These are phyloP conservation scores for Penicillium sumatraense DNA, from an alignment of 2,329 filamentous ascomycete genomes.

Conservation along the genomic window DNA sequence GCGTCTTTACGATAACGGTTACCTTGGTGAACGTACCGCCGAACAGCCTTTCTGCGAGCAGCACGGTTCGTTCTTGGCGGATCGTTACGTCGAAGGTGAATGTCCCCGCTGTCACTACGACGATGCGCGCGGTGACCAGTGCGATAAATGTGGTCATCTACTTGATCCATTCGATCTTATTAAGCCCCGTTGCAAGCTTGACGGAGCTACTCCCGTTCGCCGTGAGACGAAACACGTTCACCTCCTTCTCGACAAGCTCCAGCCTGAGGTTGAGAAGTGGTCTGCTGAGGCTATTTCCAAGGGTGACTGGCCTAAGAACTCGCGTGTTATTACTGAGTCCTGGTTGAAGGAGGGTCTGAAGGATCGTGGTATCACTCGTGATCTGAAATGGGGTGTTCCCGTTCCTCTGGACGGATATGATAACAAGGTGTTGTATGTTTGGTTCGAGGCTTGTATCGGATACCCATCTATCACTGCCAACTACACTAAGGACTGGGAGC, in stretches of 20 bases:
- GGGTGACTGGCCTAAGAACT: slow-evolving; percentile 58
- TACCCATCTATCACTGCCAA: slow-evolving; percentile 94
- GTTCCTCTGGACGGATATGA: slow-evolving; percentile 66
- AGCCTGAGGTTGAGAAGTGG: slow-evolving; percentile 78
- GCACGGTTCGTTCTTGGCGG: slow-evolving; percentile 69
- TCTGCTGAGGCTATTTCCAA: slow-evolving; percentile 72
- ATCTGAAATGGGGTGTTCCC: slow-evolving; percentile 84
- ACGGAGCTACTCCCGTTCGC: slow-evolving; percentile 78
- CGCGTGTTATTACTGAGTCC: slow-evolving; percentile 49
- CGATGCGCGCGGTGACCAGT: slow-evolving; percentile 75
- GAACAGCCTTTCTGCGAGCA: slow-evolving; percentile 88
- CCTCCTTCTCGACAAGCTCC: slow-evolving; percentile 81
- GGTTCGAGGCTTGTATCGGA: slow-evolving; percentile 91
- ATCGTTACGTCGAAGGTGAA: slow-evolving; percentile 66
- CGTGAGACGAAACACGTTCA: slow-evolving; percentile 89
- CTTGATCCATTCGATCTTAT: slow-evolving; percentile 76
- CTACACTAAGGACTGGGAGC: slow-evolving; percentile 86
- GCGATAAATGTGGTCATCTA: slow-evolving; percentile 73
- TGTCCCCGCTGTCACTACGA: slow-evolving; percentile 61
- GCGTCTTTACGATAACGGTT: slow-evolving; percentile 86
- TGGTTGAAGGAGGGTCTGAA: slow-evolving; percentile 75
- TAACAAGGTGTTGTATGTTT: slow-evolving; percentile 86
- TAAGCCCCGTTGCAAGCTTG: slow-evolving; percentile 89
- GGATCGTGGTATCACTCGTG: slow-evolving; percentile 85
- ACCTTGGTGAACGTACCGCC: slow-evolving; percentile 82